Conservation (phyloP, 768 basidiomycete genomes). For the Suillus decipiens region DNA sequence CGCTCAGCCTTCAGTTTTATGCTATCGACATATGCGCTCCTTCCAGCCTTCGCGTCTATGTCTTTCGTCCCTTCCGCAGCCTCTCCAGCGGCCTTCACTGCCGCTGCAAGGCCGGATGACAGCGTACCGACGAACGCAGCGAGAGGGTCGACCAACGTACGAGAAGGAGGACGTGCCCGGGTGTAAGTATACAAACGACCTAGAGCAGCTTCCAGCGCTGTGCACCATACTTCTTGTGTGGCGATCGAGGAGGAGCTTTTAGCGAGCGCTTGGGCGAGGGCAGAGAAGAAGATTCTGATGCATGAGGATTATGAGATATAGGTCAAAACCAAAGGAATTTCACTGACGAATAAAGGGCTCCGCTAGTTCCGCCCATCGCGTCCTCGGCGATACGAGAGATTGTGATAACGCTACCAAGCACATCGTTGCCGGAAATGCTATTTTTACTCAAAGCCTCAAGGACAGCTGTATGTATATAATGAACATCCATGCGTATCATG, state of each 20-base stretch:
- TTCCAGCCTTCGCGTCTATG: conserved; percentile 81
- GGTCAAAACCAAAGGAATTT: neutral
- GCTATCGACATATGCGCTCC: conserved; percentile 85
- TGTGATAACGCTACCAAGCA: conserved; percentile 62
- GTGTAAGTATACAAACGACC: conserved; percentile 78
- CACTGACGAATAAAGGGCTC: conserved; percentile 86
- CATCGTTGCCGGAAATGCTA: conserved; percentile 59
- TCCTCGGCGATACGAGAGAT: conserved; percentile 80
- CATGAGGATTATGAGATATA: neutral
- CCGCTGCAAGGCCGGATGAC: conserved; percentile 42
- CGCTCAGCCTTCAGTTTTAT: conserved; percentile 59
- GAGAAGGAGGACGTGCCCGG: conserved; percentile 83
- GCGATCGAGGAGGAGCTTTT: conserved; percentile 29
- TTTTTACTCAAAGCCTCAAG: conserved; percentile 57
- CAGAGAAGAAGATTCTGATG: conserved; percentile 86
- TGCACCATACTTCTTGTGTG: conserved; percentile 58
- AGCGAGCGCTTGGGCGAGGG: conserved; percentile 73
- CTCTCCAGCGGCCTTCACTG: conserved; percentile 58
- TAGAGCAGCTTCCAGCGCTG: conserved; percentile 59
- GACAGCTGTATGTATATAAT: conserved; percentile 46
- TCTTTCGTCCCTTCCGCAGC: conserved; percentile 78
- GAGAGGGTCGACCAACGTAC: conserved; percentile 92
- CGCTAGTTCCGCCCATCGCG: conserved; percentile 89
- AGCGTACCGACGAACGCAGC: conserved; percentile 62
- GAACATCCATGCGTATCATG: neutral